Conservation (phyloP, 208 protist genomes). For the Acanthamoeba polyphaga region DNA sequence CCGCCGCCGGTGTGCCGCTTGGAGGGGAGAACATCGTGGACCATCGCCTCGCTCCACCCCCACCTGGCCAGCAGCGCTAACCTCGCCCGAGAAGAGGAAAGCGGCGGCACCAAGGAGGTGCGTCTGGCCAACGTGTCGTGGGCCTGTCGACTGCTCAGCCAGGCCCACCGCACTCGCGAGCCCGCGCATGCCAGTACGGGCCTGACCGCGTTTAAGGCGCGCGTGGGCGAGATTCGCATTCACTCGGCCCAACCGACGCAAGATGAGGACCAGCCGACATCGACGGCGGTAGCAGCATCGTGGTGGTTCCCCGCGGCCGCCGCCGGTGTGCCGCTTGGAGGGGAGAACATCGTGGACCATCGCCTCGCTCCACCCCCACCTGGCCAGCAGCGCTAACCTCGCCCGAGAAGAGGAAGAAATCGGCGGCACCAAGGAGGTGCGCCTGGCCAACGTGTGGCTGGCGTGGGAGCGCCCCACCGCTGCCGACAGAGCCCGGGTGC, state of each 20-base stretch:
- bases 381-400: neutral
- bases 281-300: too few relatives aligned
- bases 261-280: neutral
- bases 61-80: neutral
- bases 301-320: neutral
- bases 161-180: neutral
- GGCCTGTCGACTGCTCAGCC: conserved; percentile 10
- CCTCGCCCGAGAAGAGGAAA: neutral
- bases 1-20: neutral
- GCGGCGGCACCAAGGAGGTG: neutral
- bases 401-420: neutral
- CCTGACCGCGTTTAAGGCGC: neutral
- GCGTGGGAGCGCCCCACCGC: neutral
- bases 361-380: neutral
- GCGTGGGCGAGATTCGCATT: conserved; percentile 39
- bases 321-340: neutral
- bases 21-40: neutral
- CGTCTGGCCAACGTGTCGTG: neutral
- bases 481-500: neutral
- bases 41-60: neutral
- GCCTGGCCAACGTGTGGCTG: conserved; percentile 2
- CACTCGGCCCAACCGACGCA: too few relatives aligned
- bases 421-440: neutral
- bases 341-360: conserved; percentile 1
- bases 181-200: neutral